These are phyloP conservation scores for Dovyalis caffra DNA, from an alignment of 345 rosid genomes.

Conservation along the genomic window DNA sequence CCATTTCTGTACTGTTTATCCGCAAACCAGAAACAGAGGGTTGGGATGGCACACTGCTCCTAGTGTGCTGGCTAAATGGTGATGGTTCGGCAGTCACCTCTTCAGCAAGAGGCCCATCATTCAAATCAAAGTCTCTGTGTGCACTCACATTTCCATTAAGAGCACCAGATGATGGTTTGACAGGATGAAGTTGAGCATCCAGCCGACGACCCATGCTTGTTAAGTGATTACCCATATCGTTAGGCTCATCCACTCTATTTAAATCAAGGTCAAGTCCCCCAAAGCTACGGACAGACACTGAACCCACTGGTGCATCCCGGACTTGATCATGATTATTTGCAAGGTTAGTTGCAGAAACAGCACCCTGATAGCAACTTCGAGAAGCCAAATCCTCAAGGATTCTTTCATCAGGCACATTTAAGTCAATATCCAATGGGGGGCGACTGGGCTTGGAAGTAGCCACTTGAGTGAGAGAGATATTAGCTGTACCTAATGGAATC, in stretches of 20 bases:
- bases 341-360: constrained; percentile 29
- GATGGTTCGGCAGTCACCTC: constrained; percentile 54
- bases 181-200: constrained; percentile 38
- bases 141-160: constrained; percentile 39
- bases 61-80: constrained; percentile 38
- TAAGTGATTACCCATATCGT: constrained; percentile 41
- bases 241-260: constrained; percentile 63
- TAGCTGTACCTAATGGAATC: constrained; percentile 32
- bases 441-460: constrained; percentile 45
- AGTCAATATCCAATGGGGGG: constrained; percentile 65
- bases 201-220: constrained; percentile 37
- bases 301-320: constrained; percentile 30
- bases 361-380: constrained; percentile 34
- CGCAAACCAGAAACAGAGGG: constrained; percentile 50
- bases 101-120: constrained; percentile 72
- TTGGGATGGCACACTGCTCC: constrained; percentile 47
- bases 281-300: constrained; percentile 37
- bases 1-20: constrained; percentile 47
- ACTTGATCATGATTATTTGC: constrained; percentile 28
- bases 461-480: constrained; percentile 29
- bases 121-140: constrained; percentile 75
- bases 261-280: constrained; percentile 87
- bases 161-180: constrained; percentile 35
- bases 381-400: constrained; percentile 65
- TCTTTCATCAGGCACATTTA: constrained; percentile 85